Base-by-base conservation (phyloP, 2,329 filamentous ascomycete genomes). In the Chaetomiaceae sp. region DNA sequence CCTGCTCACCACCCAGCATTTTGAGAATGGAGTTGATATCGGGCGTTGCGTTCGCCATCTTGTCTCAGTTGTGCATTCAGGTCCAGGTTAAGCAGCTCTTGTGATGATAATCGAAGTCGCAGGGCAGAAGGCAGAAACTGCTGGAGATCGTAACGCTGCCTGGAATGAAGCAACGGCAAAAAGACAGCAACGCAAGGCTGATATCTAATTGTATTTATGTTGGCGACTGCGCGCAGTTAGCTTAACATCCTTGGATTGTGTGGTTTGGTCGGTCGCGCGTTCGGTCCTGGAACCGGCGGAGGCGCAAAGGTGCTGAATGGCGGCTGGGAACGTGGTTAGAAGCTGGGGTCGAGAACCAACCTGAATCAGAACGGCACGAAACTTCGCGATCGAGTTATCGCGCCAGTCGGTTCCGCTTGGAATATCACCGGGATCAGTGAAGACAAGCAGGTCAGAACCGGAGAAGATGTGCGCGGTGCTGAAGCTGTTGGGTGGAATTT, bases 11-110 rank as follows among this genome's bases (percentile, higher is more conserved):
- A 25, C 56, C 51, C 25, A 62, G 57, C 21, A 60, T 44, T 40
- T 50, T 55, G 13, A 62, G 50, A 35, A 62, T 60, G 10, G 60
- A 58, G 37, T 53, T 62, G 45, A 62, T 56, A 25, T 62, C 60
- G 13, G 57, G 55, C 2, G 55, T 50, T 2, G 56, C 31, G 44
- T 52, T 58, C 42, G 60, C 58, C 60, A 62, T 62, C 23, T 51
- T 58, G 50, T 17, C 9, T 40, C 4, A 14, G 4, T 33, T 10
- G 7, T 20, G n/a, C n/a, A n/a, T n/a, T n/a, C n/a, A n/a, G n/a
- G n/a, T n/a, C n/a, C n/a, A n/a, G n/a, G n/a, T n/a, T n/a, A n/a
- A n/a, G n/a, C n/a, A n/a, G n/a, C n/a, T n/a, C n/a, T n/a, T n/a
- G 20, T 35, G 27, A 16, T 13, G 44, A 25, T 23, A 17, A 4